Conservation (phyloP, 2,329 filamentous ascomycete species). For the Alternaria sp. region DNA sequence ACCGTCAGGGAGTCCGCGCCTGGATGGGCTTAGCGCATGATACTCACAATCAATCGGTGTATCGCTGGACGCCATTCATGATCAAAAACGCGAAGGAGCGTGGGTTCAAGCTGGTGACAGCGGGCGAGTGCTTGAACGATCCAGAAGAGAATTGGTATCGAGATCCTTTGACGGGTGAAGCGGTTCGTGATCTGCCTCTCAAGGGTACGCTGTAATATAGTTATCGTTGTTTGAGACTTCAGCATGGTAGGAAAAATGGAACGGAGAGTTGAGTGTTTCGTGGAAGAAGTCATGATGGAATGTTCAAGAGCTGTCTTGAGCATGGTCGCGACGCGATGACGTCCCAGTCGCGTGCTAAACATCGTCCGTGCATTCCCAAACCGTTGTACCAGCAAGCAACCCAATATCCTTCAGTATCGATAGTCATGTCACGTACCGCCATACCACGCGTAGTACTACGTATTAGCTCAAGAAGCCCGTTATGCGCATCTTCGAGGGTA, state of each 20-base stretch:
- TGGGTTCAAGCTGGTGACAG: slow-evolving; percentile 56
- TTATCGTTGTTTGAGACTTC: not conserved
- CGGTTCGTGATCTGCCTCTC: not conserved
- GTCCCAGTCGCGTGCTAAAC: slow-evolving; percentile 8
- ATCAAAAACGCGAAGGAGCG: slow-evolving; percentile 3
- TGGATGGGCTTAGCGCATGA: slow-evolving; percentile 8
- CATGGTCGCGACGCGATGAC: slow-evolving; percentile 9
- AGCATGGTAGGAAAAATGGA: not conserved
- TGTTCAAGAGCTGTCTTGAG: not conserved
- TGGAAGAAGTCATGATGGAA: not conserved
- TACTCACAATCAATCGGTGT: slow-evolving; percentile 1
- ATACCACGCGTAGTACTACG: slow-evolving; percentile 34
- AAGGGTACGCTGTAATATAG: not conserved
- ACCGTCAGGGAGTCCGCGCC: not conserved
- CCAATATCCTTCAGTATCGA: not conserved
- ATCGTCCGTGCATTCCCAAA: slow-evolving; percentile 11
- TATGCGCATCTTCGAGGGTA: slow-evolving; percentile 21
- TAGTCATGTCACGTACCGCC: slow-evolving; percentile 37
- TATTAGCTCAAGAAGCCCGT: slow-evolving; percentile 25
- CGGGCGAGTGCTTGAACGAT: slow-evolving; percentile 67
- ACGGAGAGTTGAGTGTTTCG: not conserved
- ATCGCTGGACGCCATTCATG: slow-evolving; percentile 12
- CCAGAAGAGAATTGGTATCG: slow-evolving; percentile 62
- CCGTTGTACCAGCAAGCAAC: slow-evolving; percentile 7
- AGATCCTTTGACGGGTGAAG: slow-evolving; percentile 11